Evolutionary conservation across 1,284 basidiomycete genomes (phyloP).

Genomic region (Leccinum angustisporum): DNA sequence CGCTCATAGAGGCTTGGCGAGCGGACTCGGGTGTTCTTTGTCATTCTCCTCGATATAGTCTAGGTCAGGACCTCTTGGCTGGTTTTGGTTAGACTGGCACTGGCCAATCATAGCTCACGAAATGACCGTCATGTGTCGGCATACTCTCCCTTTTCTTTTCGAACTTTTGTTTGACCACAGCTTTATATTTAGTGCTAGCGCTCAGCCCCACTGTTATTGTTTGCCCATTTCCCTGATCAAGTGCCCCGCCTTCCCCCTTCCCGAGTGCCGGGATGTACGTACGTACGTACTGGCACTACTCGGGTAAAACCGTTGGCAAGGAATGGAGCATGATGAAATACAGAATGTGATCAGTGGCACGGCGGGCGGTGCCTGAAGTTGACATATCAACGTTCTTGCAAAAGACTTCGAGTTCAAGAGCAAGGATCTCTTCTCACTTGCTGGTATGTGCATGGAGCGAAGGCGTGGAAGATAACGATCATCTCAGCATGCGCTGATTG

Average conservation of each 20-base stretch:
- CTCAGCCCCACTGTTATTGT: not conserved
- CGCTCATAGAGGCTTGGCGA: not conserved
- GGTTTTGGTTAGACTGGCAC: not conserved
- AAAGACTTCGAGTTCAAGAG: not conserved
- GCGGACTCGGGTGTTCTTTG: not conserved
- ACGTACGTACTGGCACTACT: not conserved
- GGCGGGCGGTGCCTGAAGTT: not conserved
- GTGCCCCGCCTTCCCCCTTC: not conserved
- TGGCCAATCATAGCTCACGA: not conserved
- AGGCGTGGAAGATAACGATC: not conserved
- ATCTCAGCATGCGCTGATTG: too few relatives aligned
- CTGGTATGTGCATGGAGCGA: not conserved
- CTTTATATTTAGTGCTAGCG: not conserved
- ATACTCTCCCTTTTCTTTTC: not conserved
- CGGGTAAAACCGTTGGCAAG: not conserved
- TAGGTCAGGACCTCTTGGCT: not conserved
- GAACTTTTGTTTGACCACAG: not conserved
- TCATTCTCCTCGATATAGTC: not conserved
- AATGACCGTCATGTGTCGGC: not conserved
- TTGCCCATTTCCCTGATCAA: not conserved
- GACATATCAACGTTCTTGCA: not conserved
- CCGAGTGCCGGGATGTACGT: not conserved
- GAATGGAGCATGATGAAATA: not conserved
- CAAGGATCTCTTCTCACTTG: not conserved
- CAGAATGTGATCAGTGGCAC: not conserved